Conservation (phyloP, 345 rosid genomes). For the Salix exigua region DNA sequence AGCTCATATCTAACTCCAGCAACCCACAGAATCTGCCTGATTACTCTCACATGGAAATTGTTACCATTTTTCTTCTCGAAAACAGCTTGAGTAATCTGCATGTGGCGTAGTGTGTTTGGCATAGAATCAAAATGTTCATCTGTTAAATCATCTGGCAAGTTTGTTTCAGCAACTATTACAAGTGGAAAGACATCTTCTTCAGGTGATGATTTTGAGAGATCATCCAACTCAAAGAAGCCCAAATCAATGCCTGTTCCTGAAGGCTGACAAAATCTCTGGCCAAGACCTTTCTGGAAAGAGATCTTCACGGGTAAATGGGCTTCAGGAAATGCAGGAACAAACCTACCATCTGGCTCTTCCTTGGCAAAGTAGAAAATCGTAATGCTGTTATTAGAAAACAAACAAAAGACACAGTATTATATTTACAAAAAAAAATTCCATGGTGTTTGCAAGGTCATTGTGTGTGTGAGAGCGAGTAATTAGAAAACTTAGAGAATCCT, state of each 20-base stretch:
- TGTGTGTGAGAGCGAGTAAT: neutral
- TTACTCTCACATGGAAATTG: slow-evolving; percentile 60
- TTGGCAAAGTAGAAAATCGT: slow-evolving; percentile 71
- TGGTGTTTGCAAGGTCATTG: neutral
- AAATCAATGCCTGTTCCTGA: slow-evolving; percentile 81
- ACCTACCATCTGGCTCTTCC: slow-evolving; percentile 67
- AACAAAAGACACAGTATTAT: slow-evolving; percentile 9
- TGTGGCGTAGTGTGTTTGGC: slow-evolving; percentile 41
- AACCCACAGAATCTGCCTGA: slow-evolving; percentile 76
- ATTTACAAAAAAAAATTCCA: slow-evolving; percentile 6
- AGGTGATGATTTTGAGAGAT: slow-evolving; percentile 65
- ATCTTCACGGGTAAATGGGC: slow-evolving; percentile 50
- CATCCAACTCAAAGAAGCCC: slow-evolving; percentile 74
- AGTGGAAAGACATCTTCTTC: slow-evolving; percentile 77
- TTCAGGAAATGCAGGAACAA: slow-evolving; percentile 65
- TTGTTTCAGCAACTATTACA: slow-evolving; percentile 70
- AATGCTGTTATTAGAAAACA: slow-evolving; percentile 40
- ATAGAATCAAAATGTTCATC: slow-evolving; percentile 25
- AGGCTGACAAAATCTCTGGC: slow-evolving; percentile 70
- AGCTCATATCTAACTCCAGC: slow-evolving; percentile 76
- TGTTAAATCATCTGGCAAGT: slow-evolving; percentile 22
- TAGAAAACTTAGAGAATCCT: neutral
- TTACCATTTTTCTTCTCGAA: slow-evolving; percentile 49
- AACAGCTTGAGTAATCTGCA: slow-evolving; percentile 78
- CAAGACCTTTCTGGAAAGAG: slow-evolving; percentile 65